Percentiles rank a stretch among this genome's conserved stretches.
Evolutionary conservation across 179 eudicot species (phyloP).

Genomic region (Camellia oleifera): DNA sequence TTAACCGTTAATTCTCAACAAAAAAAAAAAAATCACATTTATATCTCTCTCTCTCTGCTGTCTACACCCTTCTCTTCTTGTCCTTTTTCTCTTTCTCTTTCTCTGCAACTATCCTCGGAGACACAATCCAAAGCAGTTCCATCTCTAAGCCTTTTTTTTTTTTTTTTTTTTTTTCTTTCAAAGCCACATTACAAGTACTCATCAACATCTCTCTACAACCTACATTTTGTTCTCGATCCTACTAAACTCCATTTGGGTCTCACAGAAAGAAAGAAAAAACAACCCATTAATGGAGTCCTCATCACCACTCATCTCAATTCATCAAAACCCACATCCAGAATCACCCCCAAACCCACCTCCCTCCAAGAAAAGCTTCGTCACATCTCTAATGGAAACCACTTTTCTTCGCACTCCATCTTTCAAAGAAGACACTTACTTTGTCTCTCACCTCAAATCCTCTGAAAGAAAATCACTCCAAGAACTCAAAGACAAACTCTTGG

Average conservation of each 20-base stretch:
- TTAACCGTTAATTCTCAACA: no score
- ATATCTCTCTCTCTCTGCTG: neutral
- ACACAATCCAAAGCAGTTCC: neutral
- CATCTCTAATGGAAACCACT: conserved; percentile 61
- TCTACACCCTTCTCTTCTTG: neutral
- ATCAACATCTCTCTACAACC: neutral
- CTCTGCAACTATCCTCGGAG: conserved; percentile 4
- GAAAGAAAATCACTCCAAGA: conserved; percentile 60
- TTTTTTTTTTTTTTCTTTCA: no score
- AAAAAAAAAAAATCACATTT: no score
- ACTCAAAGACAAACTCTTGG: conserved; percentile 43
- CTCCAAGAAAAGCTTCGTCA: conserved; percentile 41
- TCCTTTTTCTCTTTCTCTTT: conserved; percentile 7
- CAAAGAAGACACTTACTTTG: conserved; percentile 74
- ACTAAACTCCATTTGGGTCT: neutral
- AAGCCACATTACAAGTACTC: neutral
- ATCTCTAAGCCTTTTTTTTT: neutral
- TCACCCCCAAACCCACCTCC: conserved; percentile 30
- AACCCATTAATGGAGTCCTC: conserved; percentile 13
- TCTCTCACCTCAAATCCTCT: conserved; percentile 55
- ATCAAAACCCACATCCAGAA: conserved; percentile 10
- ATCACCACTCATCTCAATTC: conserved; percentile 21
- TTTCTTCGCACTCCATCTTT: conserved; percentile 60
- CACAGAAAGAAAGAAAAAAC: neutral
- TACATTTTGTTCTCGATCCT: conserved; percentile 18